These are phyloP conservation scores for Pythium dissimile DNA, from an alignment of 352 stramenopile species.

Conservation along the genomic window DNA sequence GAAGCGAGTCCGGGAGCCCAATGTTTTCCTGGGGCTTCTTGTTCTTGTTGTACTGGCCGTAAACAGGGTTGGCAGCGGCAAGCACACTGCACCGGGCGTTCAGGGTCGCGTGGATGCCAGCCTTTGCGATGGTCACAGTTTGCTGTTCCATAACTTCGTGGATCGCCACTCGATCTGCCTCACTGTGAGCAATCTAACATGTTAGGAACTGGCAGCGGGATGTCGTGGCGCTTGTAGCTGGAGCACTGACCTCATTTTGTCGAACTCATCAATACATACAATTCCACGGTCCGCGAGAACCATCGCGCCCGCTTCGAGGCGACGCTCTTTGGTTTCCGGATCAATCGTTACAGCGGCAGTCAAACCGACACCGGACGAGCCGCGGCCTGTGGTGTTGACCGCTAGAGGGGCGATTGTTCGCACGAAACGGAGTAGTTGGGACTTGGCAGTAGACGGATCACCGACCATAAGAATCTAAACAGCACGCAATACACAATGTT, in stretches of 20 bases:
- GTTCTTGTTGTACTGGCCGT: conserved; percentile 99
- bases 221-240: neutral
- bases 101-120: conserved; percentile 98
- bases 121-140: conserved; percentile 99
- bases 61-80: conserved; percentile 99
- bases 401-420: conserved; percentile 92
- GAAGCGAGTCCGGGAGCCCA: conserved; percentile 97
- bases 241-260: conserved; percentile 92
- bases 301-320: conserved; percentile 98
- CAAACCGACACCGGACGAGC: conserved; percentile 91
- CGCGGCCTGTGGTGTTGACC: conserved; percentile 88
- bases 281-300: conserved; percentile 98
- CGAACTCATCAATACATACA: conserved; percentile 99
- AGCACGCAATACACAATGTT: conserved; percentile 1
- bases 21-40: conserved; percentile 99
- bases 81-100: conserved; percentile 99
- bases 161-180: conserved; percentile 98
- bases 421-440: conserved; percentile 96
- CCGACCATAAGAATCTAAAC: conserved; percentile 92
- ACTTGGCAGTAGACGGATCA: conserved; percentile 99
- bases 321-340: conserved; percentile 91
- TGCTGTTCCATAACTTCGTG: conserved; percentile 99
- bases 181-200: conserved; percentile 26
- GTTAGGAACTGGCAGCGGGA: neutral
- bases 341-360: conserved; percentile 98